Conservation (phyloP, 495 filamentous ascomycete genomes). For the Aspergillus affinis region DNA sequence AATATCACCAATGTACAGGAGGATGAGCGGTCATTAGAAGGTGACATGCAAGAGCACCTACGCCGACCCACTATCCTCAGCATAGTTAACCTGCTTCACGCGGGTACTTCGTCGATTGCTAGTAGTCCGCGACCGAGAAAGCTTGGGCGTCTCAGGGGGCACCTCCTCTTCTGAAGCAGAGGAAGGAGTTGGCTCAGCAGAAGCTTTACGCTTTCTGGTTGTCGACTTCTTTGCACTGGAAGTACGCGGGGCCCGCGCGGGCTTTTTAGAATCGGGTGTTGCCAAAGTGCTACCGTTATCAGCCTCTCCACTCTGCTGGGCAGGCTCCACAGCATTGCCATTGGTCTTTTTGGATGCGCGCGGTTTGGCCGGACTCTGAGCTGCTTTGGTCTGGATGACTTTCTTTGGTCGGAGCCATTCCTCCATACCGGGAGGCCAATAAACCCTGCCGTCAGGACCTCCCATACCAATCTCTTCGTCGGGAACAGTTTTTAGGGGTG, state of each 20-base stretch:
- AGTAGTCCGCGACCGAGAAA: slow-evolving; percentile 10
- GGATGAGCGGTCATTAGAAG: no score
- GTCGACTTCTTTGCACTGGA: slow-evolving; percentile 26
- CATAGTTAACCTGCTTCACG: slow-evolving; percentile 47
- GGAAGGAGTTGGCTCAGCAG: slow-evolving; percentile 25
- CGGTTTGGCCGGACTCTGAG: slow-evolving; percentile 24
- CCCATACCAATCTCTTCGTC: slow-evolving; percentile 85
- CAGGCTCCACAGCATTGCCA: background rate
- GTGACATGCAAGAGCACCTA: background rate
- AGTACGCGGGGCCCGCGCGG: slow-evolving; percentile 17
- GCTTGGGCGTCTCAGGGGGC: slow-evolving; percentile 13
- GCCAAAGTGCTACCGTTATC: slow-evolving; percentile 12
- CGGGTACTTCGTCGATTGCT: slow-evolving; percentile 34
- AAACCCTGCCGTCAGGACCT: slow-evolving; percentile 79
- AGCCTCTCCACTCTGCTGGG: slow-evolving; percentile 2
- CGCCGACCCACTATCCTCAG: slow-evolving; percentile 38
- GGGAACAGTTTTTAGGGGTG: slow-evolving; percentile 45
- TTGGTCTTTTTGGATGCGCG: slow-evolving; percentile 23
- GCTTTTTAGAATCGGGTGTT: slow-evolving; percentile 27
- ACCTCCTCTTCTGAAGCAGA: slow-evolving; percentile 29
- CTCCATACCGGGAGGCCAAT: slow-evolving; percentile 88
- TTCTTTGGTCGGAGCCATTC: slow-evolving; percentile 88
- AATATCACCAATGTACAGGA: no score
- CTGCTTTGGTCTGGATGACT: slow-evolving; percentile 58
- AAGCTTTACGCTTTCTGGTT: slow-evolving; percentile 37